Evolutionary conservation across 169 alveolate genomes (phyloP).

Genomic region (Ichthyophthirius multifiliis): DNA sequence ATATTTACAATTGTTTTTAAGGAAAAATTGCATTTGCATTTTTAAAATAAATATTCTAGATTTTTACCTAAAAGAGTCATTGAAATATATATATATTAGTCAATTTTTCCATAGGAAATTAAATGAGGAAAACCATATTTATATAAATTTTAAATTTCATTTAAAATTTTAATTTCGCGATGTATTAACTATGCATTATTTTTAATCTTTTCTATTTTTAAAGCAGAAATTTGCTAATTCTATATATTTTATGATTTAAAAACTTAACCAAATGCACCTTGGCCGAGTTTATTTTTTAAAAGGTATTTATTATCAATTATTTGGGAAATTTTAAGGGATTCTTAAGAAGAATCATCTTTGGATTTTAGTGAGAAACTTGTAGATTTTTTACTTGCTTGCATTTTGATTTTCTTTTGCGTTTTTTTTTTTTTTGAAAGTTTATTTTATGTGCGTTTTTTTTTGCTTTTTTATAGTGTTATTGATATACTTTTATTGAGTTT

Average conservation of each 20-base stretch:
- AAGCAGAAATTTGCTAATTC: background rate
- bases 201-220: background rate
- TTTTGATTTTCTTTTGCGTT: too few species aligned
- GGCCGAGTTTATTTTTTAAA: background rate
- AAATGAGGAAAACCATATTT: conserved; percentile 26
- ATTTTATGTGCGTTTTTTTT: too few species aligned
- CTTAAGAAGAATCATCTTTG: too few species aligned
- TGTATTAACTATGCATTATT: background rate
- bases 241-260: background rate
- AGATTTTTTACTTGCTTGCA: too few species aligned
- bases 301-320: background rate
- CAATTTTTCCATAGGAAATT: conserved; percentile 42
- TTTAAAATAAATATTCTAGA: conserved; percentile 43
- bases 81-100: conserved; percentile 37
- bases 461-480: too few species aligned
- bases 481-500: too few species aligned
- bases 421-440: too few species aligned
- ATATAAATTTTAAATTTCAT: conserved; percentile 19
- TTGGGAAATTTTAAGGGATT: too few species aligned
- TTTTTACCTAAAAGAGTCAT: conserved; percentile 43
- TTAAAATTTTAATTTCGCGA: background rate
- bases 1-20: conserved; percentile 44
- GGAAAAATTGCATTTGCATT: conserved; percentile 44
- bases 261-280: background rate
- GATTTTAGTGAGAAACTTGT: too few species aligned